Conservation (phyloP, 2,329 filamentous ascomycete species). For the Xylariaceae sp. region DNA sequence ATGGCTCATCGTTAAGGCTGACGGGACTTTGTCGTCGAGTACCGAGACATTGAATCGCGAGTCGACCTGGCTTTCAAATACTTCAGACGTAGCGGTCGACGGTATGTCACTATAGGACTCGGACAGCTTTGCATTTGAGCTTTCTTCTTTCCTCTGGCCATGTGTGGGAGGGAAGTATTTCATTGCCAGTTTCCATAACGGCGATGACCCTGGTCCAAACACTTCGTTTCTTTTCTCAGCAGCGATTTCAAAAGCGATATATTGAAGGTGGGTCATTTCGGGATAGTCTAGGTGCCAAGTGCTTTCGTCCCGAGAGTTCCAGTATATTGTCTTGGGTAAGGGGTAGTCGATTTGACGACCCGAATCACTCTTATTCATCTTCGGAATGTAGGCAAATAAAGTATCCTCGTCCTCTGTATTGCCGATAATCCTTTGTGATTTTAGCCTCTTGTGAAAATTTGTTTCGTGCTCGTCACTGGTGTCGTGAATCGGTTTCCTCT, state of each 20-base stretch:
- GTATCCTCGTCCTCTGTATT: slow-evolving; percentile 40
- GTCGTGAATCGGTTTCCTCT: slow-evolving; percentile 49
- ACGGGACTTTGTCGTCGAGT: slow-evolving; percentile 34
- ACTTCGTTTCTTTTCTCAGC: slow-evolving; percentile 46
- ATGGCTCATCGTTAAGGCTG: slow-evolving; percentile 33
- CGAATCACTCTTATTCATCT: slow-evolving; percentile 44
- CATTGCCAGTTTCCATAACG: slow-evolving; percentile 53
- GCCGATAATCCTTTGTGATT: slow-evolving; percentile 44
- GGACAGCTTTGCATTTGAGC: slow-evolving; percentile 25
- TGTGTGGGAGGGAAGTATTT: slow-evolving; percentile 50
- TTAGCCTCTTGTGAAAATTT: slow-evolving; percentile 43
- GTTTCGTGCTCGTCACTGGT: slow-evolving; percentile 48
- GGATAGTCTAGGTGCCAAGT: slow-evolving; percentile 60
- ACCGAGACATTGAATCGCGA: slow-evolving; percentile 36
- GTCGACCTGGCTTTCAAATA: slow-evolving; percentile 27
- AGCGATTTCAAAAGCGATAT: slow-evolving; percentile 49
- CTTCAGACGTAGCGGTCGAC: slow-evolving; percentile 20
- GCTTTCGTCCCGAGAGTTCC: slow-evolving; percentile 47
- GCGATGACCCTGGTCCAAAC: slow-evolving; percentile 48
- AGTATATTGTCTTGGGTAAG: slow-evolving; percentile 53
- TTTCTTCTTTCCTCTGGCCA: slow-evolving; percentile 23
- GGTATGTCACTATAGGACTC: slow-evolving; percentile 28
- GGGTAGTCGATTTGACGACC: slow-evolving; percentile 54
- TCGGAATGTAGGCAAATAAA: slow-evolving; percentile 46
- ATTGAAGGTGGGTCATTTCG: slow-evolving; percentile 57